These are phyloP conservation scores for Castanea crenata DNA, from an alignment of 306 rosid genomes.

Conservation along the genomic window DNA sequence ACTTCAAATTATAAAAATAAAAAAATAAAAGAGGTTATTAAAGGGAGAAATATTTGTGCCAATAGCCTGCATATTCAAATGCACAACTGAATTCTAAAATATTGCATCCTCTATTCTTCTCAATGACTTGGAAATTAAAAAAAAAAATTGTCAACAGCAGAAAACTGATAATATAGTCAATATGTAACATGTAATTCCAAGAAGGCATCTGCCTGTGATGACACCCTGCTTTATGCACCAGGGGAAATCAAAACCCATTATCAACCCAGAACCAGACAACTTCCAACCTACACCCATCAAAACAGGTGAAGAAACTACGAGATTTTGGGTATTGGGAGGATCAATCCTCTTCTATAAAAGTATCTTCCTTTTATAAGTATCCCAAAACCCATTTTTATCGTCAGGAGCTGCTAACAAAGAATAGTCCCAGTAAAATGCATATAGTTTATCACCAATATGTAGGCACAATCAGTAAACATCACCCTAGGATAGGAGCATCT, in stretches of 20 bases:
- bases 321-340: background rate
- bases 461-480: background rate
- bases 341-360: background rate
- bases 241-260: background rate
- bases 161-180: background rate
- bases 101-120: background rate
- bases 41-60: background rate
- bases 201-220: background rate
- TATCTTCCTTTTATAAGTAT: no score
- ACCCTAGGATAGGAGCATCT: background rate
- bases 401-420: background rate
- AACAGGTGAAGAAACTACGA: background rate
- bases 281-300: no score
- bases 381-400: background rate
- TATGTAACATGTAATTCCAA: background rate
- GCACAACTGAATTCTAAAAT: background rate
- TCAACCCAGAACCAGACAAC: no score
- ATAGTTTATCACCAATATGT: background rate
- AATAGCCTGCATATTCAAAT: background rate
- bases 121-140: background rate
- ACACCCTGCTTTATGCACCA: background rate
- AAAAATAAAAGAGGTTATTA: background rate
- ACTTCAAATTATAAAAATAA: background rate
- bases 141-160: background rate
- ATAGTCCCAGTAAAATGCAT: background rate